Conservation (phyloP, 257 asterid species). For the Capsicum rhomboideum region DNA sequence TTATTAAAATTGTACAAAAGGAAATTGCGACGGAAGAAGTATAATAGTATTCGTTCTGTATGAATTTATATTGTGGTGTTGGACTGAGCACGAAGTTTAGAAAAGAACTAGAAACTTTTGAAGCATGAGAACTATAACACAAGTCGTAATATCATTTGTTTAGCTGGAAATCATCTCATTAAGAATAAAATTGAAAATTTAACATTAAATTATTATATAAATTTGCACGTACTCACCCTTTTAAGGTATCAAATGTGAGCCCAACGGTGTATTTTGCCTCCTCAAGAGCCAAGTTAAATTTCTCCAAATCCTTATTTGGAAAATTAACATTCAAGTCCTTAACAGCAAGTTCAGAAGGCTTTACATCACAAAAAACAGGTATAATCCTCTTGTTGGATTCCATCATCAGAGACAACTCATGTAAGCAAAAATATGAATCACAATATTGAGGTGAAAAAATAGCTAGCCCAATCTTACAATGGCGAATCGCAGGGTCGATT, state of each 20-base stretch:
- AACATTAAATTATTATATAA: no score
- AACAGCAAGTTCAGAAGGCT: constrained; percentile 70
- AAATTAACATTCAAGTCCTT: constrained; percentile 30
- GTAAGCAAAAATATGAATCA: constrained; percentile 65
- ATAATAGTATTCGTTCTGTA: neutral
- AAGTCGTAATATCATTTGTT: no score
- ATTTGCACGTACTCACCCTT: constrained; percentile 34
- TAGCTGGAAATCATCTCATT: no score
- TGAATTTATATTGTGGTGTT: neutral
- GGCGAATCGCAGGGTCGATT: constrained; percentile 41
- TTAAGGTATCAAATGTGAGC: constrained; percentile 56
- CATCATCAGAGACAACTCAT: constrained; percentile 60
- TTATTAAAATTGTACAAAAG: neutral
- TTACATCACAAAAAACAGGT: constrained; percentile 63
- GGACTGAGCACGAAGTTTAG: no score
- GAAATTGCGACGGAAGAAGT: neutral
- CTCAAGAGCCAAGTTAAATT: constrained; percentile 49
- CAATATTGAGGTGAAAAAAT: constrained; percentile 74
- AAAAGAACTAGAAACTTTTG: no score
- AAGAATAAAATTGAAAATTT: no score
- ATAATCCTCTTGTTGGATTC: constrained; percentile 43
- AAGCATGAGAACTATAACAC: no score
- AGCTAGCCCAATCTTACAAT: constrained; percentile 62
- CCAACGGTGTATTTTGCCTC: constrained; percentile 78
- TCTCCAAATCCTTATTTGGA: constrained; percentile 23